Evolutionary conservation across 768 basidiomycete genomes (phyloP).

Genomic region (Russula compacta): DNA sequence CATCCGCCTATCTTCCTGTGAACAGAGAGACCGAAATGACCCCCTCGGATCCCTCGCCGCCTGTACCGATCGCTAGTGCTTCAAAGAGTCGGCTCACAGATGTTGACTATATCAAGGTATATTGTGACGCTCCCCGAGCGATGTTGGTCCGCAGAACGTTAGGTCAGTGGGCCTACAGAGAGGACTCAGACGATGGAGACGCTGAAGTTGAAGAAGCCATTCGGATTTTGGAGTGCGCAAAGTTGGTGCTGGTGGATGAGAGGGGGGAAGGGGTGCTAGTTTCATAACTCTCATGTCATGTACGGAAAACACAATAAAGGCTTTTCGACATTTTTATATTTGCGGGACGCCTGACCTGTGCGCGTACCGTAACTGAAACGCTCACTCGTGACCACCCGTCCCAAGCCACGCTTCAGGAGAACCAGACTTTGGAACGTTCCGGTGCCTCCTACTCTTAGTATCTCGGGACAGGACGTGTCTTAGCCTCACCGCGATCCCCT

Average conservation of each 20-base stretch:
- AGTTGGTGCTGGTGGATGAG: slow-evolving; percentile 7
- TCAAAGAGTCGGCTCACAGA: background rate
- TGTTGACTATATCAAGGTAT: slow-evolving; percentile 11
- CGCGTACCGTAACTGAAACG: background rate
- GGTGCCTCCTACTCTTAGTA: background rate
- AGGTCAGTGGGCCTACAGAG: slow-evolving; percentile 1
- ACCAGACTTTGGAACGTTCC: background rate
- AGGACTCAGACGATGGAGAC: too few species aligned
- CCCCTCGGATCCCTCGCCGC: background rate
- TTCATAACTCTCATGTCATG: background rate
- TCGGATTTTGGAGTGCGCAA: slow-evolving; percentile 7
- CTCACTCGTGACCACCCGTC: background rate
- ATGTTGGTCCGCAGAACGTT: slow-evolving; percentile 6
- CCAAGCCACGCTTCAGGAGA: background rate
- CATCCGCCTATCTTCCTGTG: background rate
- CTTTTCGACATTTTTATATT: too few species aligned
- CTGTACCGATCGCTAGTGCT: background rate
- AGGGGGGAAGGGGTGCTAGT: slow-evolving; percentile 12
- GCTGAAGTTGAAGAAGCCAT: background rate
- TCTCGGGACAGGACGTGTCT: background rate
- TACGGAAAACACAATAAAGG: background rate
- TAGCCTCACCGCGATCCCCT: background rate
- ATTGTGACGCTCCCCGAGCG: slow-evolving; percentile 10
- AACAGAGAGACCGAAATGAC: slow-evolving; percentile 4
- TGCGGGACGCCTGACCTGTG: too few species aligned